Base-by-base conservation (phyloP, 345 rosid species). In the Stellera chamaejasme region DNA sequence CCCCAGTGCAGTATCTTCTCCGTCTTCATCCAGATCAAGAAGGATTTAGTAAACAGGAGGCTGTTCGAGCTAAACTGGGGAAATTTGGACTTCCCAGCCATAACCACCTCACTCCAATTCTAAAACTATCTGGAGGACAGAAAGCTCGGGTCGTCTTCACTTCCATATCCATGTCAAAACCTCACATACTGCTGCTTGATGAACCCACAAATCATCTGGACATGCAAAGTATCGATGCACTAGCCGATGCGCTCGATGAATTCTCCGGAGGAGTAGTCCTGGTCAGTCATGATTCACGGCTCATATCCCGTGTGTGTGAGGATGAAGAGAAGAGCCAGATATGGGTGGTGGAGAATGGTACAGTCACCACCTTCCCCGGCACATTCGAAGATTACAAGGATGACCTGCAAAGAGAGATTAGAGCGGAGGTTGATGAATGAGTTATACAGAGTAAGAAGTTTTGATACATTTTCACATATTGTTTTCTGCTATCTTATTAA, bases 191-290 rank as follows among this genome's bases (percentile, higher is more conserved):
- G 52, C 77, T 93, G 39, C 66, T 93, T 39, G 98, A 89, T 28
- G 99, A 93, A 69, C 99, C 97, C 2, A 89, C 99, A 43, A 93
- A 93, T 65, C 99, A 93, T 68, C 66, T 93, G 49, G 97, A 93
- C 62, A 89, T 93, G 97, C 96, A 93, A 75, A 93, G 96, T 59
- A 93, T 93, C 28, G 97, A 89, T 64, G 96, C 97, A 1, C 63
- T 93, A 74, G 99, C 97, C 0, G 89, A 86, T 70, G 99, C 96
- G 0, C 76, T 93, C 3, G 96, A 93, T 14, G 95, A 92, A 74
- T 92, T 88, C 56, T 78, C 82, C 10, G 95, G 97, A 13, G 97
- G 98, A 56, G 88, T 92, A 32, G 95, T 92, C 14, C 68, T 92
- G 50, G 98, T 92, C 61, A 92, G 95, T 66, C 98, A 92, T 41